Evolutionary conservation across 2,329 filamentous ascomycete genomes (phyloP).

Genomic region (Trichoderma atroviride): DNA sequence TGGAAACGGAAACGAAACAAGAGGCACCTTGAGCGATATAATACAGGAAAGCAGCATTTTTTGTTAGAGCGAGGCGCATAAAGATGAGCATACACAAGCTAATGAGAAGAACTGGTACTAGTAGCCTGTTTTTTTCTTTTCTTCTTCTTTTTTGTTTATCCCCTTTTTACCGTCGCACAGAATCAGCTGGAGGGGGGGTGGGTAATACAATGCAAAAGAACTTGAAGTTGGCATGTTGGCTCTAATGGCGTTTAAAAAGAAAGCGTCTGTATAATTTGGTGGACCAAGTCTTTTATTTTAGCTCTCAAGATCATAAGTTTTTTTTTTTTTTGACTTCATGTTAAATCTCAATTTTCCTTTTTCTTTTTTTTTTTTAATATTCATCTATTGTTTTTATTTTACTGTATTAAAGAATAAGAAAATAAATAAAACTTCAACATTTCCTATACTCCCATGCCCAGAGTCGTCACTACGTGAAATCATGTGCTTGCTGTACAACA

Average conservation of each 20-base stretch:
- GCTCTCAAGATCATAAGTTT: not conserved
- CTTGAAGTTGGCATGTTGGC: not conserved
- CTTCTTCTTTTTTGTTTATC: no score
- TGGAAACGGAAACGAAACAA: not conserved
- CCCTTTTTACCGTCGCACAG: not conserved
- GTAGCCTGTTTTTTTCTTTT: no score
- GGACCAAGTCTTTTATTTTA: not conserved
- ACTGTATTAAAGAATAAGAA: not conserved
- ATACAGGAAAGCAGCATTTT: constrained; percentile 13
- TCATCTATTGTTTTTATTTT: constrained; percentile 8
- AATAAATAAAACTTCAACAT: constrained; percentile 29
- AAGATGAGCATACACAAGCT: not conserved
- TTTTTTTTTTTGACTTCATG: not conserved
- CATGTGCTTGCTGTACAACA: constrained; percentile 29
- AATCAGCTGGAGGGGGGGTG: not conserved
- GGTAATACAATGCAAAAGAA: constrained; percentile 4
- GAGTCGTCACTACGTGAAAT: constrained; percentile 34
- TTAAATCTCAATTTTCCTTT: not conserved
- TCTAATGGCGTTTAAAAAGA: constrained; percentile 18
- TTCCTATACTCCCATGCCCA: constrained; percentile 34
- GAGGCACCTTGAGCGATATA: not conserved
- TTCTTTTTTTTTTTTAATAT: not conserved
- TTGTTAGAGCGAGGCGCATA: constrained; percentile 11
- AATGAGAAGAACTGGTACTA: not conserved
- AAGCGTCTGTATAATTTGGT: not conserved